Evolutionary conservation across 305 asterid species (phyloP), one percentile per base, ranked within the genome.

Genomic region (Solanum hybrid): DNA sequence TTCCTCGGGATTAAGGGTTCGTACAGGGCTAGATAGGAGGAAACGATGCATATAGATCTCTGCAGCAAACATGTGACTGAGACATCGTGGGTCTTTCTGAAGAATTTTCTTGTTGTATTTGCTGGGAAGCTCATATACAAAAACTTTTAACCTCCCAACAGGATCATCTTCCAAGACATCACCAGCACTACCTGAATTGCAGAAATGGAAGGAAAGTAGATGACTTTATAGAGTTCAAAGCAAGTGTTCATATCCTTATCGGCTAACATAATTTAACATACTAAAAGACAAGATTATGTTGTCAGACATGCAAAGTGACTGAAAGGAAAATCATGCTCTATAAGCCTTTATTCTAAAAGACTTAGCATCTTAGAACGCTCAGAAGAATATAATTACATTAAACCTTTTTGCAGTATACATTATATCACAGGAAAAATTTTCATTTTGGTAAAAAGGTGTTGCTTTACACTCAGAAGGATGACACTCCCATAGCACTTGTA

Each of bases 141-240:
- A 96, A 40, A 96, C 98, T 93, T 96, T 96, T 89, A 96, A 88
- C 88, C 92, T 94, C 84, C 98, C 99, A 75, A 93, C 94, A 2
- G 98, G 98, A 89, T 96, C 93, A 91, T 96, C 98, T 90, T 96
- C 98, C 90, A 96, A 92, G 84, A 96, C 98, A 94, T 96, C 98
- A 89, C 98, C 98, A 91, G 98, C 98, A 93, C 98, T 35, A 61
- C 86, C 86, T 79, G 86, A 79, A 79, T 36, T n/a, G 33, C 86
- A 79, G 61, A 79, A 79, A 79, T n/a, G 86, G 28, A 79, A 79
- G 86, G 61, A 37, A 37, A 79, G 33, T n/a, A n/a, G 11, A 79
- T 37, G 33, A 79, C 61, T 79, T 37, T 28, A 79, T 79, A n/a
- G 85, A 78, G 57, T 22, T 35, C 85, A 78, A 11, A 79, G 61